Percentiles rank a stretch among this genome's conserved stretches.
phyloP scores from a whole-genome alignment of 495 filamentous ascomycete species.

The Neurospora intermedia region DNA sequence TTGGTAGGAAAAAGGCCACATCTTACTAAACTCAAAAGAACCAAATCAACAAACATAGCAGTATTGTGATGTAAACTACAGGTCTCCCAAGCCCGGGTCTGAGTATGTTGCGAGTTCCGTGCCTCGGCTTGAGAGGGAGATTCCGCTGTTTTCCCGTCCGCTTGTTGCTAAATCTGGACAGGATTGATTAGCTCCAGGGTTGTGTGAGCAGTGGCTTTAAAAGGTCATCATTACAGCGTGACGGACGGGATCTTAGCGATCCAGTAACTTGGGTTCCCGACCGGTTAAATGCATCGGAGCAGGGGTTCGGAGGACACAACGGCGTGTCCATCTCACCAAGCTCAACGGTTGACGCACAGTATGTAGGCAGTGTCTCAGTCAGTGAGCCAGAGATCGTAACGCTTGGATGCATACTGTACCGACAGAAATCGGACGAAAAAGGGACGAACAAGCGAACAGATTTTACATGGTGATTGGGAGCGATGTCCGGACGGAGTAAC shows the following conservation, averaged over 20 bases:
- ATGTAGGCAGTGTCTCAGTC: neutral
- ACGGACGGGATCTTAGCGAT: conserved; percentile 6
- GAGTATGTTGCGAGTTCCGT: neutral
- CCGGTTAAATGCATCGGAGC: conserved; percentile 22
- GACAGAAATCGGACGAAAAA: neutral
- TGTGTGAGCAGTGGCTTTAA: neutral
- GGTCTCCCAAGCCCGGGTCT: neutral
- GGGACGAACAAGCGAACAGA: neutral
- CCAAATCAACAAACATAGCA: too few relatives aligned
- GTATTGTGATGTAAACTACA: too few relatives aligned
- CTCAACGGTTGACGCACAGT: conserved; percentile 5
- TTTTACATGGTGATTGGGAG: neutral
- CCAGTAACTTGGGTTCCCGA: conserved; percentile 24
- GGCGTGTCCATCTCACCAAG: conserved; percentile 14
- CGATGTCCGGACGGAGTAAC: neutral
- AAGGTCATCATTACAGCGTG: neutral
- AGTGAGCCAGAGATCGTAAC: neutral
- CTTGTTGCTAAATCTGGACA: neutral
- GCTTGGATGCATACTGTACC: neutral
- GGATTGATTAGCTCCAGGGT: neutral
- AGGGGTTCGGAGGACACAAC: conserved; percentile 17
- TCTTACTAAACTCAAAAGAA: too few relatives aligned
- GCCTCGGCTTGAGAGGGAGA: neutral
- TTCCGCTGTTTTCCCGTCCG: neutral
- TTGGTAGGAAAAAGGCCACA: too few relatives aligned